Evolutionary conservation across 768 basidiomycete genomes (phyloP).

Genomic region (Phaffia tasmanica): DNA sequence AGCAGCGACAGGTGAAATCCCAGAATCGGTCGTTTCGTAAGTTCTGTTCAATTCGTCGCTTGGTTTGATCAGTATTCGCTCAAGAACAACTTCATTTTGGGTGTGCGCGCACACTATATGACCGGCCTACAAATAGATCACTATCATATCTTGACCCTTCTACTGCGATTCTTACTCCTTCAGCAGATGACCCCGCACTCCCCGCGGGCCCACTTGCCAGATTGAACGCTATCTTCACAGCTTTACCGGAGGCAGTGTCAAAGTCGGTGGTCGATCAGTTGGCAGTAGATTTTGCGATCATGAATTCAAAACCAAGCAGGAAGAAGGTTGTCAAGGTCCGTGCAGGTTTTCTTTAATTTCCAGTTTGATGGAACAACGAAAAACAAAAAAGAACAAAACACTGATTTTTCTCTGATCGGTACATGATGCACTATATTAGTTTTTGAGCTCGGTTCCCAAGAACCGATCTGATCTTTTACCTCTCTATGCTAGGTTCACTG

Average conservation of each 20-base stretch:
- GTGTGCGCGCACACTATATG: too few species aligned
- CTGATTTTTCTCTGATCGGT: slow-evolving; percentile 2
- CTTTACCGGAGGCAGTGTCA: slow-evolving; percentile 89
- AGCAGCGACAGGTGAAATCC: slow-evolving; percentile 3
- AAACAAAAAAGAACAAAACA: neutral
- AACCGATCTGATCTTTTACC: slow-evolving; percentile 81
- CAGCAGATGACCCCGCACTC: slow-evolving; percentile 46
- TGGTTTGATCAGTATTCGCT: too few species aligned
- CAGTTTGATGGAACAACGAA: neutral
- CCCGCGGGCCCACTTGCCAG: slow-evolving; percentile 83
- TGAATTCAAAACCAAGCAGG: slow-evolving; percentile 92
- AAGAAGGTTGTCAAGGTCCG: slow-evolving; percentile 76
- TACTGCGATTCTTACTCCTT: slow-evolving; percentile 26
- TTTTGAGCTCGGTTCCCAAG: slow-evolving; percentile 66
- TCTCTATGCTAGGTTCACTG: slow-evolving; percentile 81
- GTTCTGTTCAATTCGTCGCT: too few species aligned
- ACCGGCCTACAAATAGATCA: neutral
- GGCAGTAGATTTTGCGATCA: slow-evolving; percentile 87
- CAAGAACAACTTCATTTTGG: too few species aligned
- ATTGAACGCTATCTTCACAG: slow-evolving; percentile 75
- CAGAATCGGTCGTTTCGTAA: too few species aligned
- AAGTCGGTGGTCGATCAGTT: slow-evolving; percentile 79
- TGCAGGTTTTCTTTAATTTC: neutral
- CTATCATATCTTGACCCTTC: slow-evolving; percentile 14
- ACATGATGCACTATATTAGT: slow-evolving; percentile 25